phyloP scores from a whole-genome alignment of 495 filamentous ascomycete species.

The Entonaema liquescens region DNA sequence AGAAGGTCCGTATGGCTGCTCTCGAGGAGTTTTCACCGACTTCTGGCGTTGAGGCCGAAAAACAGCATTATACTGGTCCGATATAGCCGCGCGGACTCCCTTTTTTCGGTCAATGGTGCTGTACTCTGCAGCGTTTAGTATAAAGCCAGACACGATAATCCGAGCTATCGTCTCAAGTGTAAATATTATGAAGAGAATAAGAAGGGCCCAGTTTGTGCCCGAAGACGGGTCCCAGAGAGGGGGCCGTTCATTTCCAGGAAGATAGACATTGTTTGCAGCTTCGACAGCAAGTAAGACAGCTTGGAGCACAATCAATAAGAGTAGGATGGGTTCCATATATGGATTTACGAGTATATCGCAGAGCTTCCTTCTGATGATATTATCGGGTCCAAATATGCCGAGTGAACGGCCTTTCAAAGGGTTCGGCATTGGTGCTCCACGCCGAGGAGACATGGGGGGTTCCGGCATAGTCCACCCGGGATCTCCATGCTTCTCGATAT shows the following conservation, averaged over 20 bases:
- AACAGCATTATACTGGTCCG: conserved; percentile 76
- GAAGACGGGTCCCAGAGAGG: conserved; percentile 68
- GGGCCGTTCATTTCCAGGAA: conserved; percentile 57
- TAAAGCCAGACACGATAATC: conserved; percentile 88
- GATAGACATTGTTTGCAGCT: conserved; percentile 71
- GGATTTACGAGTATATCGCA: conserved; percentile 91
- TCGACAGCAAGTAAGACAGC: conserved; percentile 87
- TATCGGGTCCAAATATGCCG: conserved; percentile 82
- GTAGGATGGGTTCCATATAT: conserved; percentile 84
- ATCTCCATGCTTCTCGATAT: conserved; percentile 57
- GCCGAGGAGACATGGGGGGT: conserved; percentile 45
- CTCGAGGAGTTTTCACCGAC: conserved; percentile 60
- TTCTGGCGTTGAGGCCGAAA: conserved; percentile 81
- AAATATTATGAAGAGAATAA: conserved; percentile 89
- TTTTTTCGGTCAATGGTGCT: conserved; percentile 78
- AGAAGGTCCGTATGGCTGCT: conserved; percentile 61
- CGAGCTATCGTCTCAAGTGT: conserved; percentile 84
- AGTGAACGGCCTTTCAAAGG: conserved; percentile 89
- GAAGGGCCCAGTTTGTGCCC: conserved; percentile 79
- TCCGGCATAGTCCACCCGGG: conserved; percentile 44
- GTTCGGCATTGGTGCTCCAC: conserved; percentile 66
- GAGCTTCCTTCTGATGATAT: conserved; percentile 73
- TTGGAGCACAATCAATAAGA: conserved; percentile 88
- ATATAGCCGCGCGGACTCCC: conserved; percentile 75
- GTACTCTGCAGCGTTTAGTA: conserved; percentile 87